Evolutionary conservation across 495 filamentous ascomycete species (phyloP).

Genomic region (Hypomontagnella monticulosa): DNA sequence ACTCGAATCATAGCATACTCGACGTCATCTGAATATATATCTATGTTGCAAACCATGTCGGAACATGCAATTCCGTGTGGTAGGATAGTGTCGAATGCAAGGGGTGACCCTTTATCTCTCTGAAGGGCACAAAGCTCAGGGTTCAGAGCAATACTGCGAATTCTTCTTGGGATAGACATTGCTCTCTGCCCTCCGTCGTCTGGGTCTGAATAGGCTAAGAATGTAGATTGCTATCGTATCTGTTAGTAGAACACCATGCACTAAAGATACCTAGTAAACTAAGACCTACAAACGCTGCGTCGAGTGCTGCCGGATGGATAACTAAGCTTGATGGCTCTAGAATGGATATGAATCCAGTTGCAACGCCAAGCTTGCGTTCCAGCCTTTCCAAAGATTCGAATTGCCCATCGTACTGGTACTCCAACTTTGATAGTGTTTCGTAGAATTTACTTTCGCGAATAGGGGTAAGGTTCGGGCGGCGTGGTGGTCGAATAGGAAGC

Average conservation of each 20-base stretch:
- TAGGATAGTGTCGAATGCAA: neutral
- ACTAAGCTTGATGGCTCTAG: slow-evolving; percentile 4
- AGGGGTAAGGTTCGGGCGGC: slow-evolving; percentile 27
- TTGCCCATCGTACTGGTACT: slow-evolving; percentile 25
- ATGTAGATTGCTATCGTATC: slow-evolving; percentile 40
- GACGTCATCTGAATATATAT: too few species aligned
- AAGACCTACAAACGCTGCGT: slow-evolving; percentile 44
- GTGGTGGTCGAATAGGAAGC: slow-evolving; percentile 36
- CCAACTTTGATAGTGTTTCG: slow-evolving; percentile 21
- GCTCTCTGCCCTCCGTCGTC: slow-evolving; percentile 35
- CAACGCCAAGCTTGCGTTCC: slow-evolving; percentile 10
- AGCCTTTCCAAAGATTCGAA: slow-evolving; percentile 8
- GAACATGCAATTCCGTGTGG: too few species aligned
- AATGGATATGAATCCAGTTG: slow-evolving; percentile 12
- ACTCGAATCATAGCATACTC: too few species aligned
- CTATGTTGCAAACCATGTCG: too few species aligned
- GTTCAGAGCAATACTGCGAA: slow-evolving; percentile 32
- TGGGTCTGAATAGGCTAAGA: slow-evolving; percentile 39
- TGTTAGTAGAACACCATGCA: too few species aligned
- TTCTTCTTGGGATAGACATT: slow-evolving; percentile 39
- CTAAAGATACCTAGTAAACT: too few species aligned
- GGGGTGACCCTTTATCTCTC: neutral
- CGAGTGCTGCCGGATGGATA: slow-evolving; percentile 46
- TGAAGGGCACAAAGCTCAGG: neutral
- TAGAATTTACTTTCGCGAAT: slow-evolving; percentile 29